Conservation (phyloP, 305 asterid genomes). For the Ajuga reptans region DNA sequence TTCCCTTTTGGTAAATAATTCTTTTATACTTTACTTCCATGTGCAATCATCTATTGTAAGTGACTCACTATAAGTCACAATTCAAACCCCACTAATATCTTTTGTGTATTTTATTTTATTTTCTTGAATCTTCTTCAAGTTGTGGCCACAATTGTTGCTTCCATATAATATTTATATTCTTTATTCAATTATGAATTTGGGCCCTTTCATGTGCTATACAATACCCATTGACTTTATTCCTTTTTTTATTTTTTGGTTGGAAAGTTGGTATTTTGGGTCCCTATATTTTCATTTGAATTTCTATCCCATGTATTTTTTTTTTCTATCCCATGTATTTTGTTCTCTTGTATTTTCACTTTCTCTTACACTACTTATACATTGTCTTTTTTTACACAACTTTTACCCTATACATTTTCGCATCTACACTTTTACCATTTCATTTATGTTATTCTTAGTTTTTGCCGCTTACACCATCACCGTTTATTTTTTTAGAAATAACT, state of each 20-base stretch:
- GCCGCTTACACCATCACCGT: no score
- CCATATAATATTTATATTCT: neutral
- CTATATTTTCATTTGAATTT: neutral
- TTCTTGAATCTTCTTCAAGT: neutral
- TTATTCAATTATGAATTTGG: slow-evolving; percentile 2
- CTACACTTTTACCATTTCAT: no score
- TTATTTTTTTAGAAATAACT: no score
- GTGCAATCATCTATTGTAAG: neutral
- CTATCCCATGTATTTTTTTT: no score
- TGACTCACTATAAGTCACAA: neutral
- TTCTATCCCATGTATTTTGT: no score
- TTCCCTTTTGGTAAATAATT: neutral
- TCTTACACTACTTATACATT: no score
- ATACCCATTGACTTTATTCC: neutral
- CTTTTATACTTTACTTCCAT: slow-evolving; percentile 1
- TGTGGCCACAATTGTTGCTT: neutral
- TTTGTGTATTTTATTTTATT: neutral
- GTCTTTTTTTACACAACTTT: no score
- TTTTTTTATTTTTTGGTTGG: no score
- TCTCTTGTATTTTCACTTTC: no score
- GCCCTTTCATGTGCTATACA: neutral
- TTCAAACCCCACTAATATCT: neutral
- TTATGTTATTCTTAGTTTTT: no score
- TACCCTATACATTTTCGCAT: no score
- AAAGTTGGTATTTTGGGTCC: no score